Evolutionary conservation across 495 filamentous ascomycete species (phyloP), one percentile per base, ranked within the genome.

Genomic region (Ascobolus immersus): DNA sequence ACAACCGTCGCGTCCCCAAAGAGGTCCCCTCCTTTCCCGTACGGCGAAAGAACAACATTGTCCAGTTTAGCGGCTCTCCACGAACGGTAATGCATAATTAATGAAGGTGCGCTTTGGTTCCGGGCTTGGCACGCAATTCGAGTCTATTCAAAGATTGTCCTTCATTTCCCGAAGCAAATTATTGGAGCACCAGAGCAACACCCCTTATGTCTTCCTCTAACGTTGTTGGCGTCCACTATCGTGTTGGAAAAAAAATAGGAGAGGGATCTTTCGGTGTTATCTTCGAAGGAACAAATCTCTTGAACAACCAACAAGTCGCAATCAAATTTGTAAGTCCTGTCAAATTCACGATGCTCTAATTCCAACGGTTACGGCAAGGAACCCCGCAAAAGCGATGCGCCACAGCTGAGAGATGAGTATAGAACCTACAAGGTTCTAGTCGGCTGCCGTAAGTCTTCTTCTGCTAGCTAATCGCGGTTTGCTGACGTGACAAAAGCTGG

Each of bases 231-330:
- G 86, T 99, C 40, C 86, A 99, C 63, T 99, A 99, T 54, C 67
- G 89, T 41, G 86, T 99, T 35, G 86, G 86, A 40, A 99, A 94
- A 67, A 99, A 99, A 56, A 99, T 99, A 37, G 86, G 86, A 43
- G 86, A 99, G 63, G 86, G 86, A 15, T 92, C 81, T 9, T 99
- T 99, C 45, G 86, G 86, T 58, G 86, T 99, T 37, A 93, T 99
- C 43, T 99, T 99, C 41, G 86, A 99, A 55, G 86, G 86, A 28
- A 93, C 80, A 44, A 99, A 99, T 55, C 64, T 99, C 37, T 64
- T 99, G 54, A 99, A 99, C 63, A 92, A 86, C 56, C 86, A 94
- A 55, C 86, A 92, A 56, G 86, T 99, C 36, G 86, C 86, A 41
- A 99, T 99, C 61, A 99, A 99, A 62, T 99, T 99, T 58, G 84